Base-by-base conservation (phyloP, 306 rosid genomes). In the Medicago lupulina region DNA sequence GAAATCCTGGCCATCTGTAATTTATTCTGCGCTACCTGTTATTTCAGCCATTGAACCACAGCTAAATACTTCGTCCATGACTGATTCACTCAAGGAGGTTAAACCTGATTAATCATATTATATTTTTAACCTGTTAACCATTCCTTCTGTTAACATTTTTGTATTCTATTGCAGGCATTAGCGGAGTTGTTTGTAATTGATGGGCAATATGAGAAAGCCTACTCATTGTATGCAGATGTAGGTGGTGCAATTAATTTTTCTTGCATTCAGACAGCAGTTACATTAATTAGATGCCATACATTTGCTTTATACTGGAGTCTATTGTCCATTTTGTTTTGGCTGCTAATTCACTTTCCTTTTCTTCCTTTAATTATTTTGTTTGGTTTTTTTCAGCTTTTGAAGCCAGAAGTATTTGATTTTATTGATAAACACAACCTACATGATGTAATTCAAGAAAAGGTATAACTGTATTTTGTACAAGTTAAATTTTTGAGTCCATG, bases 11-110 rank as follows among this genome's bases (percentile, higher is more conserved):
- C 97, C 99, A 15, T 66, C 88, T 57, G 87, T 80, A 83, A 84
- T 95, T 79, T 95, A 92, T 87, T 89, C 93, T 75, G 87, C 84
- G 16, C 78, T 89, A 81, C 93, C 99, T 72, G 92, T 95, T 74
- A 90, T 92, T 84, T 87, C 97, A 50, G 97, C 99, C 67, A 89
- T 95, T 68, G 99, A 95, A 88, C 99, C 97, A 55, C 99, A 95
- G 83, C 86, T 88, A 54, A 90, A 85, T 84, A 85, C 97, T 76
- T 87, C 97, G 0, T 90, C 97, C 70, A 80, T 89, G 92, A 92
- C 97, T 19, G 89, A 92, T 83, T 83, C 82, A 7, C 97, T 95
- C 76, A 90, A 90, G 91, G 98, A 95, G 89, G 99, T 92, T 66
- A 64, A 83, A 80, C 75, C 59, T 73, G 69, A 39, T 74, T 17